These are phyloP conservation scores for Betula pendula DNA, from an alignment of 306 rosid genomes.

Conservation along the genomic window DNA sequence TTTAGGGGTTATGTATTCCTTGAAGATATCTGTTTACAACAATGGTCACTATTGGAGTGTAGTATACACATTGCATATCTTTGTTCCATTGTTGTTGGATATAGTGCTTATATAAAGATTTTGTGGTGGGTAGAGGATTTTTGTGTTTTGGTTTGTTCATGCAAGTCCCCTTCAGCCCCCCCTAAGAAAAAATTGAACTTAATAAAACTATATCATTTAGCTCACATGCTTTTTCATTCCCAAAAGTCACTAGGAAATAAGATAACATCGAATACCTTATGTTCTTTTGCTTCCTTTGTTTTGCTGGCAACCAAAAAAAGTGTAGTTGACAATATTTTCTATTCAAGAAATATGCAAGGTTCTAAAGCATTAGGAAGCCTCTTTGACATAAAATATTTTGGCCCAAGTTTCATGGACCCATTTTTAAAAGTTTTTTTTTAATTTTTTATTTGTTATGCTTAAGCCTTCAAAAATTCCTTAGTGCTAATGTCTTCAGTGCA, in stretches of 20 bases:
- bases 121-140: not conserved
- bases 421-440: not conserved
- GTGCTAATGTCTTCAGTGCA: not conserved
- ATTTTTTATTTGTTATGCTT: constrained; percentile 8
- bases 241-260: not conserved
- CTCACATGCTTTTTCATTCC: not conserved
- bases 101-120: not conserved
- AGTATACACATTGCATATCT: not conserved
- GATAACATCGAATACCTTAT: not conserved
- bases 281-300: not conserved
- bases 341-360: not conserved
- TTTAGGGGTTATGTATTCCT: not conserved
- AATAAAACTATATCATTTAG: not conserved
- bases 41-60: not conserved
- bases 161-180: not conserved
- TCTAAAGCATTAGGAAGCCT: not conserved
- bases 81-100: not conserved
- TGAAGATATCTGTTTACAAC: not conserved
- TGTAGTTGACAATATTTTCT: not conserved
- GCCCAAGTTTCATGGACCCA: not conserved
- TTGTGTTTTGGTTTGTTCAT: not conserved
- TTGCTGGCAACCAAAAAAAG: not conserved
- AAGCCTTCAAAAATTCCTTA: not conserved
- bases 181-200: no score
- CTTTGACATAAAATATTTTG: not conserved